Percentiles rank a stretch among this genome's conserved stretches.
Evolutionary conservation across 768 basidiomycete genomes (phyloP).

Genomic region (Clitopilus hobsonii): DNA sequence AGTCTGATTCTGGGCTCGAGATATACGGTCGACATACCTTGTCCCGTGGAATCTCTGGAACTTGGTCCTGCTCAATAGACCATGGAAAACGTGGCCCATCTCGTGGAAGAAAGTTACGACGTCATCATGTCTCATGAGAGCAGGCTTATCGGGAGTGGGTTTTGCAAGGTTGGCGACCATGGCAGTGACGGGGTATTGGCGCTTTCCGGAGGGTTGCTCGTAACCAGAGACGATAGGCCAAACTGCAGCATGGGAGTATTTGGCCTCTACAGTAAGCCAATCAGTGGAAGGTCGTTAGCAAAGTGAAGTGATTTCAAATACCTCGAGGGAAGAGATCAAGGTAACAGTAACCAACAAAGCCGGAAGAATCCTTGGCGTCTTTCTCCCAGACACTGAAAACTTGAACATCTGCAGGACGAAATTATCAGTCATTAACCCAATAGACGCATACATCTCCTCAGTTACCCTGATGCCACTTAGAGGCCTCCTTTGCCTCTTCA

Average conservation of each 20-base stretch:
- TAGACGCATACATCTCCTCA: background rate
- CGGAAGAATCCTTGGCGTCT: conserved; percentile 62
- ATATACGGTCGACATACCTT: conserved; percentile 35
- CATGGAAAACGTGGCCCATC: conserved; percentile 76
- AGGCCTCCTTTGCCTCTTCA: conserved; percentile 47
- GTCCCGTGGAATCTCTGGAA: conserved; percentile 83
- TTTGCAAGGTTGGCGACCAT: conserved; percentile 95
- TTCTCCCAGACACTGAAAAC: conserved; percentile 84
- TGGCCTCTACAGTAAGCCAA: conserved; percentile 42
- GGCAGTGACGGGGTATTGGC: conserved; percentile 69
- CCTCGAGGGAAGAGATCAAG: conserved; percentile 85
- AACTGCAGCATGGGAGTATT: conserved; percentile 86
- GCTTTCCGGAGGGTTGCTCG: conserved; percentile 46
- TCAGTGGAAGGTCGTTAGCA: background rate
- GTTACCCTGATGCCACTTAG: conserved; percentile 78
- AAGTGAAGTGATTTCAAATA: conserved; percentile 23
- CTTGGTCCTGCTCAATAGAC: conserved; percentile 62
- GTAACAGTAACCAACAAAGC: conserved; percentile 82
- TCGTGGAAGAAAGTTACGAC: conserved; percentile 93
- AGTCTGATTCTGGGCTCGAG: too few relatives aligned
- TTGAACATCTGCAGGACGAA: conserved; percentile 58
- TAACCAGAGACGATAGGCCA: conserved; percentile 75
- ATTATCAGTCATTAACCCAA: background rate
- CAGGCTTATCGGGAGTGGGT: conserved; percentile 73
- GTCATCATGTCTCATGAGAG: conserved; percentile 82